Base-by-base conservation (phyloP, 2,329 filamentous ascomycete species). In the Talaromyces amestolkiae region DNA sequence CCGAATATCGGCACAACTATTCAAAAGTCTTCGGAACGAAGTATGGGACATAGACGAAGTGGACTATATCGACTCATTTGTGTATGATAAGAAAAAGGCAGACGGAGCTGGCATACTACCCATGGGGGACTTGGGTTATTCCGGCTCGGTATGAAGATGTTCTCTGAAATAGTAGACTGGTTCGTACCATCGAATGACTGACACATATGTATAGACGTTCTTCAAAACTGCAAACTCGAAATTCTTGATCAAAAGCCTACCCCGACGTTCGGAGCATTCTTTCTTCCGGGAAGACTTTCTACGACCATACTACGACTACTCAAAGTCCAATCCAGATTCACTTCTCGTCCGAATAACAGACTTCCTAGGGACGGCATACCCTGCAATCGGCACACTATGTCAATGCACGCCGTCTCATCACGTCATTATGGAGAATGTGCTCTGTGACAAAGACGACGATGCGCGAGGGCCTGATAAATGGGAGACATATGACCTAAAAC, bases 401-500 rank as follows among this genome's bases (percentile, higher is more conserved):
- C 84, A 87, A 4, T 77, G 84, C 1, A 86, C 88, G 0, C 89
- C 90, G 0, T 86, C 86, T 0, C 89, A 91, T 69, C 89, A 92
- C 72, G 89, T 92, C 66, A 82, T 92, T 71, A 92, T 92, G 90
- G 90, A 92, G 74, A 92, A 92, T 72, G 81, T 91, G 2, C 79
- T 91, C 27, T 86, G 85, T 67, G 89, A 89, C 1, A 83, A 86
- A 68, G 33, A 66, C 17, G 79, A 81, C 15, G 76, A 79, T 13
- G 79, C 80, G 63, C 72, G 72, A 10, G 73, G 76, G 54, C 72
- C 78, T 64, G 74, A 80, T 54, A 77, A 81, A 19, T 92, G 89
- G 89, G 87, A 92, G 72, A 87, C 85, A 1, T 92, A 88, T 76
- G 90, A 92, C 67, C 83, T 92, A 58, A 93, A 93, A 72, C 90